Evolutionary conservation across 371 early-diverging fungal genomes (phyloP).

Genomic region (Sporodiniella umbellata): DNA sequence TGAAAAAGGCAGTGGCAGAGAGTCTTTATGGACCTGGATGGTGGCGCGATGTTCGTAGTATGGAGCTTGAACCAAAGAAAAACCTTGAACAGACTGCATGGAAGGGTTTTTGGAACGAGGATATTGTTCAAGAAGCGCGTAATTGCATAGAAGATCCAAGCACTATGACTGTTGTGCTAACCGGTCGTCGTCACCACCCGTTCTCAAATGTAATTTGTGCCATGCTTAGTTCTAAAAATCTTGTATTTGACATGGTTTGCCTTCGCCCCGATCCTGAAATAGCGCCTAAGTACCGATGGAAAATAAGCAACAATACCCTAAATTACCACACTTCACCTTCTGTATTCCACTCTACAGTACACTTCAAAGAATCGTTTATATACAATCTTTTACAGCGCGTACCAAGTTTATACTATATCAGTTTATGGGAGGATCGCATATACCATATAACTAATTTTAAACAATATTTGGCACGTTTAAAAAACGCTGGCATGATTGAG

Average conservation of each 20-base stretch:
- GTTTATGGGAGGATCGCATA: slow-evolving; percentile 64
- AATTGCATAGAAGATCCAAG: slow-evolving; percentile 31
- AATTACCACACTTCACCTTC: slow-evolving; percentile 11
- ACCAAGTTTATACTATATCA: slow-evolving; percentile 32
- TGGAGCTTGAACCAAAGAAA: slow-evolving; percentile 19
- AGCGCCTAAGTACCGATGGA: slow-evolving; percentile 14
- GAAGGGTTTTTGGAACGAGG: slow-evolving; percentile 42
- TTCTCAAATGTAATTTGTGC: slow-evolving; percentile 37
- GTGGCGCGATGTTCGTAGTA: slow-evolving; percentile 64
- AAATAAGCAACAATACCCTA: slow-evolving; percentile 2
- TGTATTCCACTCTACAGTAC: slow-evolving; percentile 48
- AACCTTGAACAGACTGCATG: slow-evolving; percentile 23
- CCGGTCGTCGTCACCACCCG: slow-evolving; percentile 56
- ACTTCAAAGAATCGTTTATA: slow-evolving; percentile 57
- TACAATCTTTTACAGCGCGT: slow-evolving; percentile 41
- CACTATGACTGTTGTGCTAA: slow-evolving; percentile 52
- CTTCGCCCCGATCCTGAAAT: slow-evolving; percentile 44
- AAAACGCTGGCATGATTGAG: slow-evolving; percentile 10
- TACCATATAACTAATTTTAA: slow-evolving; percentile 47
- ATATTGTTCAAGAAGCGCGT: slow-evolving; percentile 21
- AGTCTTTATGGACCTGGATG: slow-evolving; percentile 63
- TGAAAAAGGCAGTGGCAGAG: slow-evolving; percentile 50
- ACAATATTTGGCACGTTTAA: slow-evolving; percentile 31
- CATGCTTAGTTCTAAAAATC: slow-evolving; percentile 33
- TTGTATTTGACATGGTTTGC: slow-evolving; percentile 54